Base-by-base conservation (phyloP, 257 asterid genomes). In the Vinca minor region DNA sequence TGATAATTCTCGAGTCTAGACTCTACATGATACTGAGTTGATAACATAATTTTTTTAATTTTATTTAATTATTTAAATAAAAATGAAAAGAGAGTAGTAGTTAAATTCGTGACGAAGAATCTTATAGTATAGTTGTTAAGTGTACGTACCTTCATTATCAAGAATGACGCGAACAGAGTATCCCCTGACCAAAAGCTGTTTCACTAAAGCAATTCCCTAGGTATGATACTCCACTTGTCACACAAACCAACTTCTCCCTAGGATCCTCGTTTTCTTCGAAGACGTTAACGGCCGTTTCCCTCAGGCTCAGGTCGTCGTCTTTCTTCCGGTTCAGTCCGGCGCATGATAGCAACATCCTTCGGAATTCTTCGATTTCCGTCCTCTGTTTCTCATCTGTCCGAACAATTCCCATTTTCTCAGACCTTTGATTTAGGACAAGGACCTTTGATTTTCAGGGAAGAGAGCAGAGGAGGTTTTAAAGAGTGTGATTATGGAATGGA, bases 211-310 rank as follows among this genome's bases (percentile, higher is more conserved):
- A 59, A 84, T 78, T 1, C 96, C n/a, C 98, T 64, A 85, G 82
- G 67, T 74, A 92, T n/a, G 96, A 92, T 8, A 87, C 95, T 69
- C 96, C 95, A 70, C 95, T 85, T 67, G 96, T 92, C 63, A 92
- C 96, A 59, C 98, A 89, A 20, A 92, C 95, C 57, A 87, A 55
- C 68, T 81, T 79, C 47, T 76, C 84, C 59, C 63, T 58, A 10
- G 74, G 70, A 71, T 73, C 92, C 31, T 68, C 87, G 69, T 54
- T 64, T 59, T 63, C 66, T n/a, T 34, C 64, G 15, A 5, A 1
- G 41, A 23, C 17, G 35, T 14, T 17, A 26, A 42, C n/a, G n/a
- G n/a, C 68, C 4, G 78, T 20, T 47, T 48, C 10, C 12, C 42
- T 66, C 6, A 5, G 18, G 1, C 78, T 34, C 11, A 69, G 73